These are phyloP conservation scores for Tricholoma bakamatsutake DNA, from an alignment of 768 basidiomycete genomes.

Conservation along the genomic window DNA sequence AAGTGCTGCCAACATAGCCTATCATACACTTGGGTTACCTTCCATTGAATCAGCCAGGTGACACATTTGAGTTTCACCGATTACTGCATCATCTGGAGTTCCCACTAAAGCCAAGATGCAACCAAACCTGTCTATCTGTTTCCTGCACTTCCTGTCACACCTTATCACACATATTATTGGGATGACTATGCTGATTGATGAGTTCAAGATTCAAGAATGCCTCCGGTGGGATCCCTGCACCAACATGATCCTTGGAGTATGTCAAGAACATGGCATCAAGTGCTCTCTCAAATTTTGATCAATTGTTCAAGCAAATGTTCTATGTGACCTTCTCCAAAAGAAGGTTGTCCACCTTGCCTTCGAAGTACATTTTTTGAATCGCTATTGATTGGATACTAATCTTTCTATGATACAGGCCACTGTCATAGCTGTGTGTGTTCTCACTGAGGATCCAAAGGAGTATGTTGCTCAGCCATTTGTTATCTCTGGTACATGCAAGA, in stretches of 20 bases:
- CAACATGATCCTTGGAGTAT: background rate
- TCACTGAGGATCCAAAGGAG: no score
- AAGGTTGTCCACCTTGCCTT: background rate
- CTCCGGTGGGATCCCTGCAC: background rate
- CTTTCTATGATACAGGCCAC: background rate
- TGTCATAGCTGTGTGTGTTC: background rate
- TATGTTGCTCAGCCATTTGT: background rate
- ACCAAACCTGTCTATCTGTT: no score
- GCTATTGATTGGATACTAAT: background rate
- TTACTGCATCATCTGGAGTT: no score
- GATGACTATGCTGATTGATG: constrained; percentile 1
- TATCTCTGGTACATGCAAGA: background rate
- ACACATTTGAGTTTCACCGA: no score
- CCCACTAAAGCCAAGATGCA: no score
- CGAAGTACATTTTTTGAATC: background rate
- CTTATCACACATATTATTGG: background rate
- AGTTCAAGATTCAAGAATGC: background rate
- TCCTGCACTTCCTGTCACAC: no score
- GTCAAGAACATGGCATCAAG: background rate
- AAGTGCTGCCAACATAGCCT: no score
- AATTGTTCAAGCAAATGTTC: background rate
- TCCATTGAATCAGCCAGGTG: no score
- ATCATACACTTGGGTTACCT: no score
- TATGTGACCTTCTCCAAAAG: background rate
- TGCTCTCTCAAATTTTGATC: background rate